These are phyloP conservation scores for Tephrocybe sp. DNA, from an alignment of 768 basidiomycete species.

Conservation along the genomic window DNA sequence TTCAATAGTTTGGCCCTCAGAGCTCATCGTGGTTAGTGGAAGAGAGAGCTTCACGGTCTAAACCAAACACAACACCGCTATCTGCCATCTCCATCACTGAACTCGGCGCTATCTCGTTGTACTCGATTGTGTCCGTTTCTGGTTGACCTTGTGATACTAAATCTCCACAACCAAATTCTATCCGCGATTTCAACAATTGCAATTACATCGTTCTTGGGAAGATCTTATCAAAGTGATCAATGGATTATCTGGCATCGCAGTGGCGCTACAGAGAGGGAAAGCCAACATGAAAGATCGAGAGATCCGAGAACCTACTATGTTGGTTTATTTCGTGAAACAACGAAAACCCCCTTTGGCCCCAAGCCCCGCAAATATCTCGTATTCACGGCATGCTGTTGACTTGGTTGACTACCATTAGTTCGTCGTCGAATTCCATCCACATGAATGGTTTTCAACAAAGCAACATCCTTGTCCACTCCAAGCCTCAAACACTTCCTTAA, in stretches of 20 bases:
- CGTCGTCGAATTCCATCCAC: not conserved
- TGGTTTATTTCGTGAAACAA: not conserved
- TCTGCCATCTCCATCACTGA: not conserved
- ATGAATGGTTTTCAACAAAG: not conserved
- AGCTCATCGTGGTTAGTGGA: conserved; percentile 21
- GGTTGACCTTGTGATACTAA: no score
- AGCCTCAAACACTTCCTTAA: not conserved
- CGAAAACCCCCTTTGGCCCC: not conserved
- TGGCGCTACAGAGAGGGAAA: no score
- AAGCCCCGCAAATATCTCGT: not conserved
- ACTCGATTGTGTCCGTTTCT: no score
- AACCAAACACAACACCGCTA: conserved; percentile 19
- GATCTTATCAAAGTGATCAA: not conserved
- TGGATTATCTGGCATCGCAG: no score
- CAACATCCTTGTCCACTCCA: not conserved
- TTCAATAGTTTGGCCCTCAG: conserved; percentile 16
- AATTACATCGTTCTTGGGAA: no score
- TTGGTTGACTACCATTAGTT: not conserved
- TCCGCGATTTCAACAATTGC: no score
- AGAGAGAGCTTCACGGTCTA: conserved; percentile 6
- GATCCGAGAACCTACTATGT: no score
- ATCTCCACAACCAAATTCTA: no score
- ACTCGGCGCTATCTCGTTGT: not conserved
- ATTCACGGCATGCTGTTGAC: not conserved
- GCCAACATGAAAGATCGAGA: no score